A percentile compares a stretch with the other conserved stretches of the same genome.
Evolutionary conservation across 2,329 filamentous ascomycete genomes (phyloP).

Genomic region (Aspergillus neotritici): DNA sequence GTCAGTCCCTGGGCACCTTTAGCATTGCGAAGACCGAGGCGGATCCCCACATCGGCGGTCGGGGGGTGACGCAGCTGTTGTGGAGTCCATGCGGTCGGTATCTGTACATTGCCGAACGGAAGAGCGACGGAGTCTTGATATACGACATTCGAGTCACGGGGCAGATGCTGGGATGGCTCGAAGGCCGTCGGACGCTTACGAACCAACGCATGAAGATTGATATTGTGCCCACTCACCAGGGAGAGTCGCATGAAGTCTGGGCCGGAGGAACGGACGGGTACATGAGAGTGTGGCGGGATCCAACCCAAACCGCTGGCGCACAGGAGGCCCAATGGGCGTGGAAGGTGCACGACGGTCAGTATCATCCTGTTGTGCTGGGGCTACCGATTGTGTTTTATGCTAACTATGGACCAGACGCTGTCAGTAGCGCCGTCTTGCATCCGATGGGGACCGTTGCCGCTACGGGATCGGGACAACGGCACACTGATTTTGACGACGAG

Average conservation of each 20-base stretch:
- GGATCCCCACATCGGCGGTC: slow-evolving; percentile 40
- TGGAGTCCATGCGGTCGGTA: slow-evolving; percentile 57
- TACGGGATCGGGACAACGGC: slow-evolving; percentile 46
- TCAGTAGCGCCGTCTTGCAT: slow-evolving; percentile 45
- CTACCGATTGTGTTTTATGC: not conserved
- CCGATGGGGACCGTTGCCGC: slow-evolving; percentile 43
- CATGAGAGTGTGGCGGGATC: slow-evolving; percentile 47
- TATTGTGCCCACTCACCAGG: slow-evolving; percentile 34
- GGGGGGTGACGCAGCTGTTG: slow-evolving; percentile 50
- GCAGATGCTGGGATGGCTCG: slow-evolving; percentile 47
- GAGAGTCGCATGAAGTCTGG: slow-evolving; percentile 51
- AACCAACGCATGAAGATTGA: slow-evolving; percentile 55
- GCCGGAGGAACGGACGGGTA: slow-evolving; percentile 54
- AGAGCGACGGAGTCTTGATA: slow-evolving; percentile 50
- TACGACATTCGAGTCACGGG: slow-evolving; percentile 56
- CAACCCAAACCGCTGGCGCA: slow-evolving; percentile 37
- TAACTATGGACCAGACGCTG: slow-evolving; percentile 32
- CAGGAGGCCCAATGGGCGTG: slow-evolving; percentile 40
- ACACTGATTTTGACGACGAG: slow-evolving; percentile 18
- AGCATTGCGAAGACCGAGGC: slow-evolving; percentile 38
- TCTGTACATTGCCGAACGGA: slow-evolving; percentile 54
- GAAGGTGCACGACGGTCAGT: slow-evolving; percentile 43
- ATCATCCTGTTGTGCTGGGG: not conserved
- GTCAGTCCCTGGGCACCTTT: slow-evolving; percentile 49
- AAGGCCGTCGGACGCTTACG: slow-evolving; percentile 42